Percentiles rank a stretch among this genome's conserved stretches.
Conservation (phyloP, 2,329 filamentous ascomycete genomes). For the Neopestalotiopsis clavispora region DNA sequence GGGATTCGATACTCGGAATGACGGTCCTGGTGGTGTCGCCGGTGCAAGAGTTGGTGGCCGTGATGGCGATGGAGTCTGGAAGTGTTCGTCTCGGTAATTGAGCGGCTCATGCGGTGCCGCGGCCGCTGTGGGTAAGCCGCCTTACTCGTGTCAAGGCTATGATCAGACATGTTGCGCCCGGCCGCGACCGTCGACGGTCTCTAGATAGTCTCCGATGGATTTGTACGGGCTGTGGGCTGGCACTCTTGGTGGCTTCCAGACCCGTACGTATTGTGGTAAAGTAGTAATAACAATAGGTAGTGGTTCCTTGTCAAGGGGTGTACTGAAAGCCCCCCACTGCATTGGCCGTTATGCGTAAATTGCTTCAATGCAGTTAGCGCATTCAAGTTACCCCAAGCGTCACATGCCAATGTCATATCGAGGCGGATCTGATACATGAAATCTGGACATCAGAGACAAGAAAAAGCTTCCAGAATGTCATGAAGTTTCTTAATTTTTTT, state of each 20-base stretch:
- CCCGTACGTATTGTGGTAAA: neutral
- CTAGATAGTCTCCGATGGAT: neutral
- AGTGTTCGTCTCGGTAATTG: slow-evolving; percentile 58
- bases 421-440: neutral
- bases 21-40: slow-evolving; percentile 38
- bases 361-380: slow-evolving; percentile 3
- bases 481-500: no score
- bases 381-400: neutral
- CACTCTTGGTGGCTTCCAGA: neutral
- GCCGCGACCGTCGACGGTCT: neutral
- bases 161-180: slow-evolving; percentile 37
- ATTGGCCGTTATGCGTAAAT: neutral
- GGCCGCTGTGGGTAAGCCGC: slow-evolving; percentile 41
- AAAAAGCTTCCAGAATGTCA: neutral
- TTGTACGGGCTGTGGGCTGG: neutral
- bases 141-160: slow-evolving; percentile 35
- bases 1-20: slow-evolving; percentile 32
- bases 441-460: neutral
- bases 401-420: neutral
- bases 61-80: slow-evolving; percentile 47
- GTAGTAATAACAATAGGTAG: neutral
- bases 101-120: slow-evolving; percentile 60
- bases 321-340: slow-evolving; percentile 1
- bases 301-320: slow-evolving; percentile 1
- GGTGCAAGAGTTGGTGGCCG: slow-evolving; percentile 38